Conservation (phyloP, 2,329 filamentous ascomycete genomes). For the Penicillium sp. region DNA sequence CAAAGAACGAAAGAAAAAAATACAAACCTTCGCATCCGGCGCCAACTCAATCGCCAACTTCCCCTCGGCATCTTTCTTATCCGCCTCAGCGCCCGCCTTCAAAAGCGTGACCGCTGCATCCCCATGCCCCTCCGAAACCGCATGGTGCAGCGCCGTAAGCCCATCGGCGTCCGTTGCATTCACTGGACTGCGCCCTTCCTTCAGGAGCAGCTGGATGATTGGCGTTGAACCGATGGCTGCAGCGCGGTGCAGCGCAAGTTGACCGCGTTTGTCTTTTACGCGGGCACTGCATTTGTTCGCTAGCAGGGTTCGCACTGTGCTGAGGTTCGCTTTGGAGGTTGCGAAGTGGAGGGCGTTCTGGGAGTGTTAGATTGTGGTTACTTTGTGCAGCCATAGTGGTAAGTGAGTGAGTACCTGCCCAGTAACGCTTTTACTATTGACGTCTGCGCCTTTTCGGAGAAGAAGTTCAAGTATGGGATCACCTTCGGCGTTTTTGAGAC, state of each 20-base stretch:
- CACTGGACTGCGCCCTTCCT: constrained; percentile 75
- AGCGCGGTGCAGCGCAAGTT: constrained; percentile 87
- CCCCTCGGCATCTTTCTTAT: constrained; percentile 76
- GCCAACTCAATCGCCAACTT: constrained; percentile 77
- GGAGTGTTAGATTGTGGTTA: not conserved
- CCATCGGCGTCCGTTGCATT: constrained; percentile 83
- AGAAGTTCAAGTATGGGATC: constrained; percentile 51
- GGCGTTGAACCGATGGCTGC: constrained; percentile 89
- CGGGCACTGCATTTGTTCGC: constrained; percentile 76
- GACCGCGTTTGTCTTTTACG: constrained; percentile 83
- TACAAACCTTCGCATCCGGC: constrained; percentile 76
- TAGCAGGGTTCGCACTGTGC: constrained; percentile 78
- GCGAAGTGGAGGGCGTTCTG: constrained; percentile 91
- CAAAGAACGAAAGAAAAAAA: not conserved
- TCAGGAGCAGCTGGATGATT: constrained; percentile 78
- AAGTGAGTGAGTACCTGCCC: constrained; percentile 43
- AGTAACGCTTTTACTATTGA: constrained; percentile 47
- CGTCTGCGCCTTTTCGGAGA: constrained; percentile 53
- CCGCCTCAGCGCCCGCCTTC: constrained; percentile 81
- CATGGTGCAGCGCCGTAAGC: constrained; percentile 87
- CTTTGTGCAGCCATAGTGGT: not conserved
- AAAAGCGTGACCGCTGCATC: constrained; percentile 83
- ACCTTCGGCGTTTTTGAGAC: constrained; percentile 51
- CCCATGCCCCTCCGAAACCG: constrained; percentile 64
- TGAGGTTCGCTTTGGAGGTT: constrained; percentile 85